Evolutionary conservation across 768 basidiomycete genomes (phyloP), one percentile per base, ranked within the genome.

Genomic region (Tricholoma saponaceum): DNA sequence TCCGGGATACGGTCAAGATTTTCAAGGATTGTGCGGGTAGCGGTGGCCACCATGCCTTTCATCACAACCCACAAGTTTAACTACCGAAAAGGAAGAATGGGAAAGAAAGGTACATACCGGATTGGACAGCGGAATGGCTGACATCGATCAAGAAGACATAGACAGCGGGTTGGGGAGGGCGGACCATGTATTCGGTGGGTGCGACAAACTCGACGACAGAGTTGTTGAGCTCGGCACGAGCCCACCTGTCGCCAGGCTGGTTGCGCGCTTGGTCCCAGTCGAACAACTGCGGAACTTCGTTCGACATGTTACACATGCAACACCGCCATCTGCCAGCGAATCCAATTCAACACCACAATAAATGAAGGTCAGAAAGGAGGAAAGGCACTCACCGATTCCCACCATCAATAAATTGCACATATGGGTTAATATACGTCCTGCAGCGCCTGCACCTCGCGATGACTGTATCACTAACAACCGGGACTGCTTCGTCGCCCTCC

Each of bases 171-270:
- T 98, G 97, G 53, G 97, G 97, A 5, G 97, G 89, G 62, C 97
- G 90, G 68, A 95, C 96, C 97, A 98, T 98, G 73, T 99, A 99
- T 74, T 99, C 97, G 0, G 95, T 96, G 5, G 97, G 95, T 0
- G 97, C 97, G 54, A 99, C 91, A 67, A 86, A 99, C 71, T 99
- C 97, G 52, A 99, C 92, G n/a, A 88, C 90, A 33, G 88, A 84
- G 69, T 92, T 85, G 66, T 97, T 98, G 53, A 99, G 80, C 74
- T 99, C 97, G 1, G 92, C 86, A 59, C 97, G 86, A 25, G 83
- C 76, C 95, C 97, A 99, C 55, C 97, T 78, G 73, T 99, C 97
- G 12, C 92, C 95, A 28, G 95, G 95, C 70, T 93, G 90, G 68
- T 96, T 97, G 61, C 84, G 86, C 54, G 80, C 83, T 72, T 95